Conservation (phyloP, 306 rosid species). For the Vachellia collinsii region DNA sequence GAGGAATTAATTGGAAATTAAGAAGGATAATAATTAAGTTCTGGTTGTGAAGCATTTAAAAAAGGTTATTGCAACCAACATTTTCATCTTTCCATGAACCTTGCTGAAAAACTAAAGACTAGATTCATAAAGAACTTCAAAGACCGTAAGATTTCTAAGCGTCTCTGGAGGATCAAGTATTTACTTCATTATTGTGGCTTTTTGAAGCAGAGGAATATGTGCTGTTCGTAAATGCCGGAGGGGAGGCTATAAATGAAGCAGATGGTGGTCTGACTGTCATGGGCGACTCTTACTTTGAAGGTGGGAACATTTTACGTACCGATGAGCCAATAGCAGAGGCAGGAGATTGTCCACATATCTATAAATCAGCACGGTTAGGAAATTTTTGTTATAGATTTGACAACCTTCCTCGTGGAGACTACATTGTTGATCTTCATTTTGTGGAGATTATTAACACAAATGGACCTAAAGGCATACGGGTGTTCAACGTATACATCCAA, state of each 20-base stretch:
- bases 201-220: conserved; percentile 64
- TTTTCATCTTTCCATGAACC: conserved; percentile 9
- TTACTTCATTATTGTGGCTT: conserved; percentile 20
- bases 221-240: conserved; percentile 84
- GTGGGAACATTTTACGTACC: conserved; percentile 69
- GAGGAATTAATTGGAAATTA: conserved; percentile 5
- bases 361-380: conserved; percentile 79
- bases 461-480: conserved; percentile 90
- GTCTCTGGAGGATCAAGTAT: conserved; percentile 27
- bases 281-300: conserved; percentile 65
- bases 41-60: not conserved
- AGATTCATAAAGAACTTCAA: conserved; percentile 13
- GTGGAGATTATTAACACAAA: conserved; percentile 73
- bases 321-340: conserved; percentile 66
- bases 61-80: not conserved
- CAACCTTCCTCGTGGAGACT: conserved; percentile 72
- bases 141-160: conserved; percentile 13
- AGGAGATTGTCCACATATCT: conserved; percentile 69
- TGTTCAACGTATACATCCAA: conserved; percentile 75
- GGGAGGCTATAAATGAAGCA: conserved; percentile 57
- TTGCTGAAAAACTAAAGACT: not conserved
- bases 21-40: not conserved
- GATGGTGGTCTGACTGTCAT: conserved; percentile 55
- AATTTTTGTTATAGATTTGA: conserved; percentile 59
- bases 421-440: conserved; percentile 77